Evolutionary conservation across 495 filamentous ascomycete species (phyloP).

Genomic region (Penicillium coffeae): DNA sequence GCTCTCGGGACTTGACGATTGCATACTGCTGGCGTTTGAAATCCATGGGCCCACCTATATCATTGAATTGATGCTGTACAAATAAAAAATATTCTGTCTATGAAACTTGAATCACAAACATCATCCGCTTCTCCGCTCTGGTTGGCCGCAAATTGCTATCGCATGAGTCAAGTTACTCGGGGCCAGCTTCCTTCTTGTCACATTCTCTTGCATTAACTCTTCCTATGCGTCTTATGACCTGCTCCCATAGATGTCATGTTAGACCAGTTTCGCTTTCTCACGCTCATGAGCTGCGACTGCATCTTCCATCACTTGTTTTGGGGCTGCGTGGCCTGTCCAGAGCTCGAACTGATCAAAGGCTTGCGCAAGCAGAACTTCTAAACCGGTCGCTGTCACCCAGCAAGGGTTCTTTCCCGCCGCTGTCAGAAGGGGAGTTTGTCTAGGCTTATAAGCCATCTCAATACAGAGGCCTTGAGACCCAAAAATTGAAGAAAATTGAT

Average conservation of each 20-base stretch:
- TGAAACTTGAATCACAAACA: neutral
- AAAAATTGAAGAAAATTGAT: constrained; percentile 18
- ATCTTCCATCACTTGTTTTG: constrained; percentile 10
- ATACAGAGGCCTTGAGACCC: constrained; percentile 18
- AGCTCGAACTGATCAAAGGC: constrained; percentile 69
- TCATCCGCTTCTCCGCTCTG: no score
- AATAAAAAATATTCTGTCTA: neutral
- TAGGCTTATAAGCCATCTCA: constrained; percentile 60
- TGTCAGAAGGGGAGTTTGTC: constrained; percentile 57
- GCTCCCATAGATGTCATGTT: neutral
- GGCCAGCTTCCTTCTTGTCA: no score
- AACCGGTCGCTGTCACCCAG: constrained; percentile 64
- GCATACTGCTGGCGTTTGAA: constrained; percentile 1
- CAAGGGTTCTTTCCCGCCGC: constrained; percentile 42
- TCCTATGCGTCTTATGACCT: no score
- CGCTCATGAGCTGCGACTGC: constrained; percentile 9
- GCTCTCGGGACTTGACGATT: neutral
- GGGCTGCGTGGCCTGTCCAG: constrained; percentile 53
- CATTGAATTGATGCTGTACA: neutral
- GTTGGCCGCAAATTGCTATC: no score
- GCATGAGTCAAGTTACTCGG: no score
- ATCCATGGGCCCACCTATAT: neutral
- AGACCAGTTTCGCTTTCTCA: neutral
- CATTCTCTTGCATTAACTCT: no score
- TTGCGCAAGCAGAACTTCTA: constrained; percentile 68